Evolutionary conservation across 106 monocot genomes (phyloP).

Genomic region (Dendrobium nobile): DNA sequence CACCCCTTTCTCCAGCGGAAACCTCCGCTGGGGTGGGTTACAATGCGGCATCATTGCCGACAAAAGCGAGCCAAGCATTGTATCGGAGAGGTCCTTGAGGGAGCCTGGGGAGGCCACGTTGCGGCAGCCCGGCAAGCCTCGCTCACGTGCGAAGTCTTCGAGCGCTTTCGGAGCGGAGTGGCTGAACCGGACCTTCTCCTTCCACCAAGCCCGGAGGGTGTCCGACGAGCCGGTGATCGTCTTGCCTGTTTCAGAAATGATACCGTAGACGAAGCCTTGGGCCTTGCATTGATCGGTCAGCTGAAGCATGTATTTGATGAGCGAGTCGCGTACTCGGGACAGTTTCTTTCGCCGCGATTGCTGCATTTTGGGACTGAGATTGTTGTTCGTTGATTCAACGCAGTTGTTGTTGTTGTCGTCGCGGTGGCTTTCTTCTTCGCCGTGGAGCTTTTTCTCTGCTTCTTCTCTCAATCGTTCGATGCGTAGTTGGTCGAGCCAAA

Average conservation of each 20-base stretch:
- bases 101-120: not conserved
- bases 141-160: not conserved
- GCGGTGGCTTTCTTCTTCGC: not conserved
- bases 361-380: not conserved
- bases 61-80: constrained; percentile 11
- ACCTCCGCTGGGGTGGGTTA: constrained; percentile 12
- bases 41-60: constrained; percentile 19
- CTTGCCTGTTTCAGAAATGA: constrained; percentile 7
- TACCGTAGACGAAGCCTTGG: constrained; percentile 17
- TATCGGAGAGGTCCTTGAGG: constrained; percentile 9
- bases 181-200: constrained; percentile 10
- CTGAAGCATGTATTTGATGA: constrained; percentile 6
- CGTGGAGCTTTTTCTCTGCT: not conserved
- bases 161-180: not conserved
- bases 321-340: not conserved
- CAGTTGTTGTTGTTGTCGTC: not conserved
- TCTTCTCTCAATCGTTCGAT: constrained; percentile 4
- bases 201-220: constrained; percentile 11
- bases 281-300: constrained; percentile 7
- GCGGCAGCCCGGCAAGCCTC: not conserved
- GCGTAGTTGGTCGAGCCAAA: constrained; percentile 1
- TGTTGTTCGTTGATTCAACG: not conserved
- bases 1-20: constrained; percentile 4
- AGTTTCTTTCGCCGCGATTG: not conserved
- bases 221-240: constrained; percentile 7